Evolutionary conservation across 2,329 filamentous ascomycete genomes (phyloP), one percentile per base, ranked within the genome.

Genomic region (Pyricularia sp.): DNA sequence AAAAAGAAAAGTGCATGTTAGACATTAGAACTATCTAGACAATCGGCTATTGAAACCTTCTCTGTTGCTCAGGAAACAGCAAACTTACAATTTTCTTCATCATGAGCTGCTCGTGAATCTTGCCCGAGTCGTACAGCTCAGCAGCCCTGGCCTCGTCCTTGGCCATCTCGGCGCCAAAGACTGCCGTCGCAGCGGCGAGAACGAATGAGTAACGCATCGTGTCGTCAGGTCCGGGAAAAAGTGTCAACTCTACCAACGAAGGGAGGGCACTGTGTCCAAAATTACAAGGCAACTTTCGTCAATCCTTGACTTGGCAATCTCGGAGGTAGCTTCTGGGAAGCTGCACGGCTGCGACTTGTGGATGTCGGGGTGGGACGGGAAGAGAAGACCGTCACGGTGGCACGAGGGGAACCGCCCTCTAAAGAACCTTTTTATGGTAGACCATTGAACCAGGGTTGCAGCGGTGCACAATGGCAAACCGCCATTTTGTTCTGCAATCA

Each of bases 101-200:
- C 55, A 68, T 17, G 58, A 63, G 20, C 55, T 50, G 28, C 12
- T 64, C 23, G 31, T 68, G 67, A 4, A 33, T 64, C 67, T 28
- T 30, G n/a, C 55, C 67, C 14, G 23, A 33, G 58, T 68, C 67
- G 58, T 68, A 68, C n/a, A 68, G 31, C 23, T 68, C 67, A 5
- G 7, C 28, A 17, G 67, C 67, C 4, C 67, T 58, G 11, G 20
- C 30, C 67, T 68, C 67, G n/a, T 68, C 67, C 58, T 68, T 68
- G 30, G 67, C 55, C 67, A 68, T 64, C 23, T 68, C 67, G 26
- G 23, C 30, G 7, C 42, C 66, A 36, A 67, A 36, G 26, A 67
- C 66, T 4, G 66, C 66, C 50, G 66, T 61, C 20, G n/a, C 50
- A 42, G 66, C 66, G 4, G 55, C 30, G 6, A 61, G 25, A n/a